Evolutionary conservation across 768 basidiomycete species (phyloP).

Genomic region (Pleurotus salmoneostramineus): DNA sequence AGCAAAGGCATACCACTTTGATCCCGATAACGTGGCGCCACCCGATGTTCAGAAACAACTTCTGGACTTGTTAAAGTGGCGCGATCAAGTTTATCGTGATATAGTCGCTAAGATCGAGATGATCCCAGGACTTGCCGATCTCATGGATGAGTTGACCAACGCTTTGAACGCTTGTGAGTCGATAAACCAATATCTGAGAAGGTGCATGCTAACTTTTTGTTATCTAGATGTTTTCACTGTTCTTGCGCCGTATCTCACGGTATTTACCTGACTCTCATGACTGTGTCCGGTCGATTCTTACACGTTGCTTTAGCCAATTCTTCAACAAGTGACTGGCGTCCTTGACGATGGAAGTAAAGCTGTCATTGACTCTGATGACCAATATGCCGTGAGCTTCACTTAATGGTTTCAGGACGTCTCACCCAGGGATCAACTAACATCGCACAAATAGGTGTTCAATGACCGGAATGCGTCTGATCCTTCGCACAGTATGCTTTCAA

Average conservation of each 20-base stretch:
- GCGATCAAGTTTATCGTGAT: slow-evolving; percentile 53
- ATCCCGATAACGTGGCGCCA: slow-evolving; percentile 60
- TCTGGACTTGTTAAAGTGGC: slow-evolving; percentile 56
- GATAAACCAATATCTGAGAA: background rate
- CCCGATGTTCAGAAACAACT: slow-evolving; percentile 59
- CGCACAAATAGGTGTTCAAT: slow-evolving; percentile 65
- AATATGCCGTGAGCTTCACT: slow-evolving; percentile 46
- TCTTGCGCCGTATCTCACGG: slow-evolving; percentile 61
- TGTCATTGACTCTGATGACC: slow-evolving; percentile 67
- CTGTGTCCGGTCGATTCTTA: slow-evolving; percentile 3
- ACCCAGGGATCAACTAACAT: too few species aligned
- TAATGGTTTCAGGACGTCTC: too few species aligned
- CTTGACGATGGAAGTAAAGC: slow-evolving; percentile 62
- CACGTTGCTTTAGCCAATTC: slow-evolving; percentile 57
- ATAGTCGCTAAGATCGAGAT: slow-evolving; percentile 56
- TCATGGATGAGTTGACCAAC: slow-evolving; percentile 61
- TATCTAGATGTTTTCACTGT: slow-evolving; percentile 59
- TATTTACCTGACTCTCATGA: slow-evolving; percentile 19
- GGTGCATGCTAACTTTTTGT: slow-evolving; percentile 1
- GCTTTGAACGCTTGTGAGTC: slow-evolving; percentile 62
- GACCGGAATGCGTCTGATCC: slow-evolving; percentile 67
- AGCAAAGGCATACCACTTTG: slow-evolving; percentile 55
- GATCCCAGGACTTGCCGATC: slow-evolving; percentile 54
- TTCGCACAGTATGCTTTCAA: slow-evolving; percentile 69
- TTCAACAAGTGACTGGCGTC: slow-evolving; percentile 51